Evolutionary conservation across 2,329 filamentous ascomycete genomes (phyloP).

Genomic region (Aspergillus hiratsukae): DNA sequence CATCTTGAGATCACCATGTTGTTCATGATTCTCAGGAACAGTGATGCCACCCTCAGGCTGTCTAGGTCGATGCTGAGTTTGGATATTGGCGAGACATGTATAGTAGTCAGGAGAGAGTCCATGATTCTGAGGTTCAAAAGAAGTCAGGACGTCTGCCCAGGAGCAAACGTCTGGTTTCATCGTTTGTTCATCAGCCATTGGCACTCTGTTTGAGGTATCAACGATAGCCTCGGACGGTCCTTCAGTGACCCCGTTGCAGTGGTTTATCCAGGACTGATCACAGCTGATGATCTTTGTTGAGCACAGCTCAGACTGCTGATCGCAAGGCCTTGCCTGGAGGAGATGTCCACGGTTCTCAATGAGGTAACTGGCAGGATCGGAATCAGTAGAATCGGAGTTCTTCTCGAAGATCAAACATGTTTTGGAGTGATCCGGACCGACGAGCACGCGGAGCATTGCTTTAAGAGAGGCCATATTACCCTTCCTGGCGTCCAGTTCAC

Average conservation of each 20-base stretch:
- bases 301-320: neutral
- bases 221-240: neutral
- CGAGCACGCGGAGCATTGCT: conserved; percentile 15
- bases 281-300: neutral
- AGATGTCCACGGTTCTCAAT: neutral
- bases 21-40: neutral
- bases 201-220: conserved; percentile 4
- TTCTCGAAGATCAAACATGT: conserved; percentile 5
- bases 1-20: neutral
- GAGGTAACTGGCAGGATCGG: neutral
- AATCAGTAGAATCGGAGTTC: conserved; percentile 3
- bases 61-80: neutral
- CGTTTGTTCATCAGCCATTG: neutral
- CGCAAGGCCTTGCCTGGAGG: neutral
- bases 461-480: conserved; percentile 13
- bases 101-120: neutral
- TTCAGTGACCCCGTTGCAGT: conserved; percentile 1
- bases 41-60: neutral
- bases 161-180: conserved; percentile 2
- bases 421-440: conserved; percentile 7
- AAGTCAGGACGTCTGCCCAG: conserved; percentile 6
- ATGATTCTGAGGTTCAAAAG: neutral
- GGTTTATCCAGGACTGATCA: conserved; percentile 4
- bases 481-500: conserved; percentile 19
- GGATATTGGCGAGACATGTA: neutral